A percentile compares a stretch with the other conserved stretches of the same genome.
phyloP scores from a whole-genome alignment of 2,329 filamentous ascomycete species.

The Hypoxylon sp. region DNA sequence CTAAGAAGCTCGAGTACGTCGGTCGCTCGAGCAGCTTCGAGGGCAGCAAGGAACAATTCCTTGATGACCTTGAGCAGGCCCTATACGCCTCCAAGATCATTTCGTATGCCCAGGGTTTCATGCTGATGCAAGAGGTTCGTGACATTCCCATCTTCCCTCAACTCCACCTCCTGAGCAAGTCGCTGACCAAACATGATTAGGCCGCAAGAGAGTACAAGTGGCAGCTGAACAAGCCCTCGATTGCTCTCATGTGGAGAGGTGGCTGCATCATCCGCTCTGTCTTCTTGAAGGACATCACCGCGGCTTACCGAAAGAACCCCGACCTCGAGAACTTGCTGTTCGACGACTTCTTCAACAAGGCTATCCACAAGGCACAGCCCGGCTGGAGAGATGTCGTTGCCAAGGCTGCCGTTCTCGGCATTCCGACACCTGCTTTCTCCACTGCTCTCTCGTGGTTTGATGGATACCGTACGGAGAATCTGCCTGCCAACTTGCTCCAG shows the following conservation, averaged over 20 bases:
- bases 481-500: constrained; percentile 98
- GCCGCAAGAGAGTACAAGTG: constrained; percentile 95
- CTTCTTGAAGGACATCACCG: constrained; percentile 99
- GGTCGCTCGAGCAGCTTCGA: constrained; percentile 85
- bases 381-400: constrained; percentile 93
- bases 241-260: constrained; percentile 99
- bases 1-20: constrained; percentile 78
- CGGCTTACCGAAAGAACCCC: constrained; percentile 93
- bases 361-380: constrained; percentile 94
- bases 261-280: constrained; percentile 99
- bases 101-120: constrained; percentile 99
- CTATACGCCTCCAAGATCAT: constrained; percentile 99
- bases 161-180: constrained; percentile 37
- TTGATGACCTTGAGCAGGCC: constrained; percentile 97
- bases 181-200: constrained; percentile 60
- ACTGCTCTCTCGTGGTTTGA: constrained; percentile 99
- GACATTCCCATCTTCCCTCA: not conserved
- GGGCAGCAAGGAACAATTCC: constrained; percentile 92
- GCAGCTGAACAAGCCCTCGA: constrained; percentile 99
- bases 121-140: constrained; percentile 97
- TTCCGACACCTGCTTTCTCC: constrained; percentile 96
- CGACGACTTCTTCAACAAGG: constrained; percentile 99
- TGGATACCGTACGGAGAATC: constrained; percentile 96
- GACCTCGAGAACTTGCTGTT: constrained; percentile 98
- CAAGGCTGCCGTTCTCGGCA: constrained; percentile 93